Conservation (phyloP, 176 grass and related monocot genomes). For the Lolium perenne region DNA sequence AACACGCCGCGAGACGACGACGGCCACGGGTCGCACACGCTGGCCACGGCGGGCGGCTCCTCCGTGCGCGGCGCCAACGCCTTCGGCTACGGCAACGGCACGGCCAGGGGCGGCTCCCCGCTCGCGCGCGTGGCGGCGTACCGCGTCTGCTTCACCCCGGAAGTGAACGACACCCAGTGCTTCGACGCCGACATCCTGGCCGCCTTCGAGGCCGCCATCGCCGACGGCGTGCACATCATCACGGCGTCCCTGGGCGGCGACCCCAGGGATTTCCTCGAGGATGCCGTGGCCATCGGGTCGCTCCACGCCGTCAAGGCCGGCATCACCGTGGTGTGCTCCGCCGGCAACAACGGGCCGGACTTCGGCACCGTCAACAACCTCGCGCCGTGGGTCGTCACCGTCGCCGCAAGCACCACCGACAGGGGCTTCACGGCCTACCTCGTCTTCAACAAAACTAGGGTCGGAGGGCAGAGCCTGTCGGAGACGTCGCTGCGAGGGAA, state of each 20-base stretch:
- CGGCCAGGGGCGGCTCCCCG: constrained; percentile 68
- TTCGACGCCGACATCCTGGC: constrained; percentile 70
- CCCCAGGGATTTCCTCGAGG: constrained; percentile 29
- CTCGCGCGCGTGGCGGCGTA: constrained; percentile 67
- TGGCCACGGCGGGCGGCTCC: constrained; percentile 63
- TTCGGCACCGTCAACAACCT: constrained; percentile 53
- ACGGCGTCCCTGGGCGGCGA: constrained; percentile 68
- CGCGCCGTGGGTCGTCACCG: constrained; percentile 77
- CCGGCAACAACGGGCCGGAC: constrained; percentile 58
- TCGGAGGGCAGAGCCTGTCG: constrained; percentile 75
- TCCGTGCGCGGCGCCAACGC: constrained; percentile 48
- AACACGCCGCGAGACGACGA: constrained; percentile 61
- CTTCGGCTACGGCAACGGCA: constrained; percentile 59
- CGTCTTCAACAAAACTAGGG: constrained; percentile 42
- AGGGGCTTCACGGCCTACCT: constrained; percentile 56
- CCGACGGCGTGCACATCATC: constrained; percentile 69
- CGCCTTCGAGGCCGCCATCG: constrained; percentile 75
- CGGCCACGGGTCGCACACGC: constrained; percentile 80
- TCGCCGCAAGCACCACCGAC: constrained; percentile 62
- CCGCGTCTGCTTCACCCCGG: constrained; percentile 65
- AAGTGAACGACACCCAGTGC: constrained; percentile 58
- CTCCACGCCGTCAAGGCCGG: constrained; percentile 71
- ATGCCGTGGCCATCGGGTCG: constrained; percentile 64
- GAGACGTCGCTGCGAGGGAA: constrained; percentile 40
- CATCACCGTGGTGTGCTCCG: constrained; percentile 73